These are phyloP conservation scores for Claviceps purpurea DNA, from an alignment of 2,329 filamentous ascomycete genomes.

Conservation along the genomic window DNA sequence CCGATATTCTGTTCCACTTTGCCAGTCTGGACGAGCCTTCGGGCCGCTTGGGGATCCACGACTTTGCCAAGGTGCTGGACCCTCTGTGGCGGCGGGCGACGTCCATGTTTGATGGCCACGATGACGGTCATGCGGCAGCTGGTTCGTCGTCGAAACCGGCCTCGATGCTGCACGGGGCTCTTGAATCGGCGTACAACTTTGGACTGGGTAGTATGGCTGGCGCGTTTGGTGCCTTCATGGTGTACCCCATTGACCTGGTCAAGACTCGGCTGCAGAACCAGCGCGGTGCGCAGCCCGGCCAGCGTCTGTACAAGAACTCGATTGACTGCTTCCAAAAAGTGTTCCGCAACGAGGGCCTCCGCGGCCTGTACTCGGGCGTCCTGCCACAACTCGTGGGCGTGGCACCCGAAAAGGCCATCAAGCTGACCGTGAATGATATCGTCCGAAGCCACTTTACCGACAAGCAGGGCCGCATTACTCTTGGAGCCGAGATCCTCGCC, in stretches of 20 bases:
- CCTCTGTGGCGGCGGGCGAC: constrained; percentile 62
- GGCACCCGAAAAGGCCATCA: constrained; percentile 98
- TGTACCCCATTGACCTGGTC: constrained; percentile 96
- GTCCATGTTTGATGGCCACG: constrained; percentile 37
- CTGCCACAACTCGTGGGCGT: constrained; percentile 92
- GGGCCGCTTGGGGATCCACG: constrained; percentile 63
- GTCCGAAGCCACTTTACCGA: constrained; percentile 66
- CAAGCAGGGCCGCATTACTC: constrained; percentile 60
- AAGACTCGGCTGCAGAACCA: constrained; percentile 99
- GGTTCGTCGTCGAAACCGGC: constrained; percentile 9
- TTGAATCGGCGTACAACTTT: constrained; percentile 76
- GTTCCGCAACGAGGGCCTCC: constrained; percentile 78
- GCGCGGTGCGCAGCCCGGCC: constrained; percentile 65
- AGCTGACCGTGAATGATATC: constrained; percentile 94
- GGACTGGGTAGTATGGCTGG: constrained; percentile 77
- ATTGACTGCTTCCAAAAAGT: constrained; percentile 92
- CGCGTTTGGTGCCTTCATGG: constrained; percentile 98
- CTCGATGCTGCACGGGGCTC: constrained; percentile 43
- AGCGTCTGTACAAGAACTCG: constrained; percentile 92
- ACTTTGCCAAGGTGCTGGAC: constrained; percentile 93
- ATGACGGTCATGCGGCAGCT: constrained; percentile 18
- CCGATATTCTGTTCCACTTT: constrained; percentile 97
- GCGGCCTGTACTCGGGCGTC: constrained; percentile 86
- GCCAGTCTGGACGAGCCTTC: constrained; percentile 83
- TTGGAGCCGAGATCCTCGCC: constrained; percentile 63